These are phyloP conservation scores for Talaromyces marneffei DNA, from an alignment of 2,329 filamentous ascomycete genomes.

Conservation along the genomic window DNA sequence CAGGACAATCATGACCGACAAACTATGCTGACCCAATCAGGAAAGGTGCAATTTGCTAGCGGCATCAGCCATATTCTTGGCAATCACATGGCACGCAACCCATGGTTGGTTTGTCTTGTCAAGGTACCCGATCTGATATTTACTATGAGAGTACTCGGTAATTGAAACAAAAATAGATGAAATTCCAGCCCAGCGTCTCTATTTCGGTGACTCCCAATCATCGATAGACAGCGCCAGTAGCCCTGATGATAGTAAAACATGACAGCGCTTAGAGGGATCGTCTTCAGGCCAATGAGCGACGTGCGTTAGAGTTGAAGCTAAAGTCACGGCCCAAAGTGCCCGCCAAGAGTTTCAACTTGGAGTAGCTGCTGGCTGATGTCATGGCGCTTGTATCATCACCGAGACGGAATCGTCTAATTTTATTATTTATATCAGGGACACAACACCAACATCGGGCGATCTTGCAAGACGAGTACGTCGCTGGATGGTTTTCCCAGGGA, in stretches of 20 bases:
- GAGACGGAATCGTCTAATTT: background rate
- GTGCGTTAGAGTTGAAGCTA: background rate
- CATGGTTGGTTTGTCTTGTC: background rate
- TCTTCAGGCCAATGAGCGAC: conserved; percentile 1
- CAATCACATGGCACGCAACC: background rate
- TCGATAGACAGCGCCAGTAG: background rate
- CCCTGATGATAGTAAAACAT: conserved; percentile 3
- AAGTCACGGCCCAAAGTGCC: background rate
- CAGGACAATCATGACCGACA: background rate
- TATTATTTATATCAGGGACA: background rate
- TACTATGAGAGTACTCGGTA: background rate
- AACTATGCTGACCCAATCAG: background rate
- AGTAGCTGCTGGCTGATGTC: conserved; percentile 1
- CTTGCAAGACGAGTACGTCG: background rate
- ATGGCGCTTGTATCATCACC: background rate
- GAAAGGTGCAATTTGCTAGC: background rate
- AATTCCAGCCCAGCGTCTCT: background rate
- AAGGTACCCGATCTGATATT: background rate
- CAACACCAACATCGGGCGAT: background rate
- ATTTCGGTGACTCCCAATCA: conserved; percentile 1
- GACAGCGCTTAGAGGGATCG: background rate
- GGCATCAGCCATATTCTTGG: background rate
- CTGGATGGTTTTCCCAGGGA: background rate
- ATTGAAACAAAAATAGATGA: background rate
- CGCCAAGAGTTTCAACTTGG: conserved; percentile 1